Evolutionary conservation across 352 stramenopile species (phyloP).

Genomic region (Globisporangium solare): DNA sequence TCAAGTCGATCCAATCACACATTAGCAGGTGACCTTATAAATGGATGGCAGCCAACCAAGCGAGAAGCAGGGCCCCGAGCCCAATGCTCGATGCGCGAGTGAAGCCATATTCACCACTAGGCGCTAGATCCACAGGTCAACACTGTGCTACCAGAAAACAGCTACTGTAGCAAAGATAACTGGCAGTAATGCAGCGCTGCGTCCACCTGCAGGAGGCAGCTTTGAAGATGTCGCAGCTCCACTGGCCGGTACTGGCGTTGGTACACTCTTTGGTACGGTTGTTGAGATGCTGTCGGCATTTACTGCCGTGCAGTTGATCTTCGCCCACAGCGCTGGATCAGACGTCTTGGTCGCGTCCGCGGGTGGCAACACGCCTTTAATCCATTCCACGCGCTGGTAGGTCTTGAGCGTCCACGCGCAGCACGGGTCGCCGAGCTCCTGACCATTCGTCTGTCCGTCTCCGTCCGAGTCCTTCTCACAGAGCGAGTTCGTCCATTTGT

Average conservation of each 20-base stretch:
- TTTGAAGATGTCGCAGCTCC: too few species aligned
- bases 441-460: conserved; percentile 50
- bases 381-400: conserved; percentile 16
- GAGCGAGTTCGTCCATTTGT: conserved; percentile 27
- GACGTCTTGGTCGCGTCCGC: conserved; percentile 18
- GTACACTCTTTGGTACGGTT: not conserved
- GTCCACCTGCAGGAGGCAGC: too few species aligned
- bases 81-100: too few species aligned
- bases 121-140: too few species aligned
- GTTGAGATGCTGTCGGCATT: not conserved
- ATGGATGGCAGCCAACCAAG: too few species aligned
- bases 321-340: conserved; percentile 17
- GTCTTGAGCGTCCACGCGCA: conserved; percentile 23
- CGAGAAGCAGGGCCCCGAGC: too few species aligned
- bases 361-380: conserved; percentile 19
- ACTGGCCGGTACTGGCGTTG: not conserved
- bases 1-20: too few species aligned
- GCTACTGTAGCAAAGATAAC: too few species aligned
- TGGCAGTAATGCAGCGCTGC: too few species aligned
- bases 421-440: conserved; percentile 58
- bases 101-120: too few species aligned
- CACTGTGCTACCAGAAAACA: too few species aligned
- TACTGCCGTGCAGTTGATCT: conserved; percentile 12
- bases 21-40: too few species aligned
- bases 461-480: conserved; percentile 30